Evolutionary conservation across 805 yeast species (phyloP).

Genomic region (Yamadazyma sp.): DNA sequence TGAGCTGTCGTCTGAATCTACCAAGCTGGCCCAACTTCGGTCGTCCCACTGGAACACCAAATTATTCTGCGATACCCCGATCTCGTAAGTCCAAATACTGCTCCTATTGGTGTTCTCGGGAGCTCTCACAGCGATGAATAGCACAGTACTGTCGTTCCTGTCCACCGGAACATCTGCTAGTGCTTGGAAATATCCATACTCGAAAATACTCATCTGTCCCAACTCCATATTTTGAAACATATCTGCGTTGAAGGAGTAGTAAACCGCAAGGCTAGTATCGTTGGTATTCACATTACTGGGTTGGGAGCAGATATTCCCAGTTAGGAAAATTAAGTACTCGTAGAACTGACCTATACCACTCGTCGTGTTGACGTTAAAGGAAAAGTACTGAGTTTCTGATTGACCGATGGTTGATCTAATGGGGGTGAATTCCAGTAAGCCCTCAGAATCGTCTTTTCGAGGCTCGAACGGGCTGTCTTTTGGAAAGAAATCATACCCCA

Average conservation of each 20-base stretch:
- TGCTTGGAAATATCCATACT: conserved; percentile 41
- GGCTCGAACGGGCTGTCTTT: not conserved
- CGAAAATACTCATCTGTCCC: conserved; percentile 29
- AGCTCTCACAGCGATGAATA: conserved; percentile 42
- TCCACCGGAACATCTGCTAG: conserved; percentile 33
- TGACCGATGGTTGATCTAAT: conserved; percentile 34
- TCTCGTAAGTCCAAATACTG: conserved; percentile 58
- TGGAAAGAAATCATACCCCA: conserved; percentile 5
- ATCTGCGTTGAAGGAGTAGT: conserved; percentile 37
- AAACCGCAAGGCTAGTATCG: conserved; percentile 33
- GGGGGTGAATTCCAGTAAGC: conserved; percentile 39
- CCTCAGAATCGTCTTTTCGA: conserved; percentile 20
- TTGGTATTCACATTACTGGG: conserved; percentile 25
- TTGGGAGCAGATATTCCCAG: conserved; percentile 50
- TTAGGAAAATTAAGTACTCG: conserved; percentile 48
- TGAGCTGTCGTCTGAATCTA: conserved; percentile 70
- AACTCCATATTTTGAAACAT: conserved; percentile 31
- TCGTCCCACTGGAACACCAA: conserved; percentile 71
- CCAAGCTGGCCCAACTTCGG: conserved; percentile 51
- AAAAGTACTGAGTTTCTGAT: conserved; percentile 41
- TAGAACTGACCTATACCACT: conserved; percentile 46
- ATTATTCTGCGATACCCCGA: conserved; percentile 65
- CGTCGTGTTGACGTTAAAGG: conserved; percentile 45
- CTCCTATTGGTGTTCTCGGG: conserved; percentile 38
- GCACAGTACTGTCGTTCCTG: conserved; percentile 15